Base-by-base conservation (phyloP, 169 alveolate genomes). In the Ichthyophthirius multifiliis region DNA sequence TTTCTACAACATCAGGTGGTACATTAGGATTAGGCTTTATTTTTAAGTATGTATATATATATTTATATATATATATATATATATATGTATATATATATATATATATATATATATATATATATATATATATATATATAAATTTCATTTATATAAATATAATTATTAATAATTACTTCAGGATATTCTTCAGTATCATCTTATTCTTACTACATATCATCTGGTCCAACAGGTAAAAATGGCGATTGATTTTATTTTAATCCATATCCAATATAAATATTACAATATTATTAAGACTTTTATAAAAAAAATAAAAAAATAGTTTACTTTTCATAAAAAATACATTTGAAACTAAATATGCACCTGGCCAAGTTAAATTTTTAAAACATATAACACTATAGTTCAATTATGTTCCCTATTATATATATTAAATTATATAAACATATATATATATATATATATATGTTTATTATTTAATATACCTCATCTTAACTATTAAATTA, bases 361-460 rank as follows among this genome's bases (percentile, higher is more conserved):
- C 86, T 23, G 86, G 86, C 86, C 86, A 81, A 34, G 63, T 67
- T 32, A 71, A 71, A 13, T 47, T 44, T 55, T 81, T 81, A 37
- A 81, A 64, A 4, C 47, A 9, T 27, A 81, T 74, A 43, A 48
- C 48, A 39, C 80, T 76, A 81, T 81, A 64, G 23, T 81, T 81
- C 39, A 64, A 39, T n/a, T n/a, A 47, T 12, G 39, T 16, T 6
- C 35, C 76, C 47, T 55, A n/a, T n/a, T n/a, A n/a, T n/a, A n/a
- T n/a, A n/a, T n/a, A n/a, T n/a, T n/a, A n/a, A n/a, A n/a, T n/a
- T n/a, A n/a, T n/a, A n/a, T n/a, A n/a, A n/a, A n/a, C n/a, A n/a
- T n/a, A n/a, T n/a, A n/a, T n/a, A n/a, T n/a, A n/a, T n/a, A n/a
- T n/a, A n/a, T n/a, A n/a, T n/a, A n/a, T n/a, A n/a, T n/a, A n/a